A percentile compares a stretch with the other conserved stretches of the same genome.
phyloP scores from a whole-genome alignment of 2,329 filamentous ascomycete species.

The Sclerotinia trifoliorum region DNA sequence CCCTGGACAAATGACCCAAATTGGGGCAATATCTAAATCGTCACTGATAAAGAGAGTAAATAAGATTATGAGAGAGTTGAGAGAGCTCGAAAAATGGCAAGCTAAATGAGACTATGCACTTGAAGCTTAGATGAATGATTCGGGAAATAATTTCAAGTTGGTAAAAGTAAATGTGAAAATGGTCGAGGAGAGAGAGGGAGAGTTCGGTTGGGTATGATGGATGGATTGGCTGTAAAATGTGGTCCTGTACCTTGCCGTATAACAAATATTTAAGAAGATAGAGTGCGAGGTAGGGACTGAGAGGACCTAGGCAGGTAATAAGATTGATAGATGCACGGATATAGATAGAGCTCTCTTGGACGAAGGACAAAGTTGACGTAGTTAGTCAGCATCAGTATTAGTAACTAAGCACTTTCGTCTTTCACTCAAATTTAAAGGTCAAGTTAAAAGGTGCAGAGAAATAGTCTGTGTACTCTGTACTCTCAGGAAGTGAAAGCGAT shows the following conservation, averaged over 20 bases:
- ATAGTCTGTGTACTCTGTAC: neutral
- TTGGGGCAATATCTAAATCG: neutral
- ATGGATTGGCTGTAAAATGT: slow-evolving; percentile 2
- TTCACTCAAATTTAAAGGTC: no score
- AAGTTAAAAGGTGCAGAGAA: neutral
- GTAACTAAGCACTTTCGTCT: neutral
- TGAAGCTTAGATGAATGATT: slow-evolving; percentile 12
- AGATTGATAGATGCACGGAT: slow-evolving; percentile 9
- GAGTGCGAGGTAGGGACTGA: neutral
- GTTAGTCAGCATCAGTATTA: neutral
- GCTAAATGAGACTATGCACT: neutral
- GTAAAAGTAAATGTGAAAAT: neutral
- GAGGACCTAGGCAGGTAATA: neutral
- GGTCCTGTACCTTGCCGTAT: slow-evolving; percentile 3
- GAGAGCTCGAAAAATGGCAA: neutral
- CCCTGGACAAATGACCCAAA: neutral
- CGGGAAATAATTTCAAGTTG: neutral
- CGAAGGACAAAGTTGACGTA: neutral
- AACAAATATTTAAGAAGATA: neutral
- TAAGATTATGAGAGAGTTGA: neutral
- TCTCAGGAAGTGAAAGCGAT: neutral
- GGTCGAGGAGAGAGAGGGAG: neutral
- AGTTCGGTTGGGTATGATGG: neutral
- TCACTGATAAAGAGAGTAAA: neutral
- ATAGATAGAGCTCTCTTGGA: neutral